Evolutionary conservation across 2,329 filamentous ascomycete genomes (phyloP).

Genomic region (Colletotrichum simmondsii): DNA sequence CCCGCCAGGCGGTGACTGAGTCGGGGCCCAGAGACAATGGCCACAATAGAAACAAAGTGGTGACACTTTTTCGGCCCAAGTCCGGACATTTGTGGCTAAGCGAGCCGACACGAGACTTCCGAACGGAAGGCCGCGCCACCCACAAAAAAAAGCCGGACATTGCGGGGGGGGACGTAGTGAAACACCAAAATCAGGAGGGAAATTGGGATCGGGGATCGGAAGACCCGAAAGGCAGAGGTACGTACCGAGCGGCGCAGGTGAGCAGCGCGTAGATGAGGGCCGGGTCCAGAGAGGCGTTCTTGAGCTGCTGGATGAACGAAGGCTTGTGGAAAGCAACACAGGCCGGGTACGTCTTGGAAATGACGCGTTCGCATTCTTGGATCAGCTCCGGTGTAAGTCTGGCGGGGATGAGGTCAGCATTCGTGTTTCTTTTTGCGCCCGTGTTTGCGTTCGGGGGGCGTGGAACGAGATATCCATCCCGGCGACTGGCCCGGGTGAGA

Average conservation of each 20-base stretch:
- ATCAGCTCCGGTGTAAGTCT: conserved; percentile 67
- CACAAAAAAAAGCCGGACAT: conserved; percentile 33
- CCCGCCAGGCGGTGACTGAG: not conserved
- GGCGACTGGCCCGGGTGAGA: conserved; percentile 20
- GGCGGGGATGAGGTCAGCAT: conserved; percentile 26
- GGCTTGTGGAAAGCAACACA: conserved; percentile 73
- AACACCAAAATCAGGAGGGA: conserved; percentile 36
- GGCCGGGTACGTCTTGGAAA: conserved; percentile 69
- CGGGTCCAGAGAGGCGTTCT: conserved; percentile 64
- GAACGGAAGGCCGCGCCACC: conserved; percentile 34
- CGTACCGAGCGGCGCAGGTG: conserved; percentile 68
- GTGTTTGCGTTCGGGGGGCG: not conserved
- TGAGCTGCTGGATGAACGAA: conserved; percentile 69
- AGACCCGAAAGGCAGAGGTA: conserved; percentile 31
- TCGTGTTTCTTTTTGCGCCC: not conserved
- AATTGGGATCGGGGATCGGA: conserved; percentile 29
- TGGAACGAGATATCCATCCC: conserved; percentile 8
- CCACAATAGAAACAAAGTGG: not conserved
- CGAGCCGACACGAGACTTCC: conserved; percentile 27
- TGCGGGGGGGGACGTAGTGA: conserved; percentile 37
- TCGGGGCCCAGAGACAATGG: conserved; percentile 21
- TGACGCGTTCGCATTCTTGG: conserved; percentile 69
- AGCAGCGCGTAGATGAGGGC: conserved; percentile 69
- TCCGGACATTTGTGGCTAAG: conserved; percentile 22
- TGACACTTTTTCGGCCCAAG: conserved; percentile 15